Evolutionary conservation across 106 monocot species (phyloP), one percentile per base, ranked within the genome.

Genomic region (Dendrobium chrysotoxum): DNA sequence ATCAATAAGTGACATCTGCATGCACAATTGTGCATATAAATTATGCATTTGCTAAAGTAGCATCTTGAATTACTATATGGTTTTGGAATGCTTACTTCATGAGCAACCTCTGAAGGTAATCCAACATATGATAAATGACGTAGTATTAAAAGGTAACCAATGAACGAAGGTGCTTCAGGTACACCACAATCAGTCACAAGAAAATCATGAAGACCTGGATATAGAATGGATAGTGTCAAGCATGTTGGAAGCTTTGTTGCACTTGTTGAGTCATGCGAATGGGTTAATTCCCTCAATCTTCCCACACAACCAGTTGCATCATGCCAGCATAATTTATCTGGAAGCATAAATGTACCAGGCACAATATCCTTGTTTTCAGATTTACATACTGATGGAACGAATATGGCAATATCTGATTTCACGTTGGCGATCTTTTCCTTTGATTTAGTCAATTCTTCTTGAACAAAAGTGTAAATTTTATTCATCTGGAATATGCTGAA

Each of bases 291-390:
- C 41, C 79, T 82, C 40, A 80, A 75, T 76, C 77, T 78, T 28
- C 83, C 83, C n/a, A 87, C 9, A 47, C 88, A 88, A 50, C 91
- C 91, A 79, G 88, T 84, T 38, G 91, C 85, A 71, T 91, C 91
- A 79, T 88, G 80, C 91, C 91, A 91, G 67, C 81, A 88, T 42
- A 88, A 86, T 65, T 88, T 76, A 44, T 80, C 71, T 13, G 86
- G 85, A 6, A 67, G 79, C 50, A 91, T 81, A 58, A 88, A 87
- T 38, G 54, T 75, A 67, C 91, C 91, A 68, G 85, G 68, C 23
- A 79, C 78, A 57, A 61, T 73, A 85, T 83, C 79, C 16, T 79
- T 77, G 21, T 41, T 3, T 42, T 40, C 72, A 16, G 78, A 77
- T 4, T 23, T 39, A 76, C 42, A 17, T 21, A 67, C 72, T 75